Evolutionary conservation across 495 filamentous ascomycete species (phyloP).

Genomic region (Durotheca rogersii): DNA sequence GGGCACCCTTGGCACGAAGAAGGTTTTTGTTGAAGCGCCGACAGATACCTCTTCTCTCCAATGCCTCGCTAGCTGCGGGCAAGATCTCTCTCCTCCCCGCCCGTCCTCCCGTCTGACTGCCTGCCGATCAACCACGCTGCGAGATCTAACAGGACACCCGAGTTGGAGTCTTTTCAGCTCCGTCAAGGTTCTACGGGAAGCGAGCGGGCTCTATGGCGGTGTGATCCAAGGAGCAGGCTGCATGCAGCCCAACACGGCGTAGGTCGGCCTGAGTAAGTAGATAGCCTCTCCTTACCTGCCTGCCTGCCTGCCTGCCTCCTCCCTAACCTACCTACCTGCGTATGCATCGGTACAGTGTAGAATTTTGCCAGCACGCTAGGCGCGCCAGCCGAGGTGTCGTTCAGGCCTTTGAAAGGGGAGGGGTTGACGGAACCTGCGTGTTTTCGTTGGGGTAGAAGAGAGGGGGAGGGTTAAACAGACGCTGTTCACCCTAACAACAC

Average conservation of each 20-base stretch:
- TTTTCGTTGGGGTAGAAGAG: not conserved
- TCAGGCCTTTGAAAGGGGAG: not conserved
- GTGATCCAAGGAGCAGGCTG: not conserved
- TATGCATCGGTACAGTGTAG: not conserved
- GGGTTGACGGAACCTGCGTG: not conserved
- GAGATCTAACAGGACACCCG: not conserved
- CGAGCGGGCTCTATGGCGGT: not conserved
- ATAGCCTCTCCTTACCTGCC: too few species aligned
- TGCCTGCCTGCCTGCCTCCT: too few species aligned
- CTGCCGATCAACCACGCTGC: not conserved
- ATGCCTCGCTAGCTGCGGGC: too few species aligned
- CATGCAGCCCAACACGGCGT: not conserved
- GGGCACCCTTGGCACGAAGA: not conserved
- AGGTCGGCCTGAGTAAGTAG: too few species aligned
- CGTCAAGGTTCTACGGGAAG: not conserved
- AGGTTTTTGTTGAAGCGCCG: too few species aligned
- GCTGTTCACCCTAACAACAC: not conserved
- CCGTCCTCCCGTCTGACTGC: too few species aligned
- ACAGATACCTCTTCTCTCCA: too few species aligned
- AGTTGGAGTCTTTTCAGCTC: not conserved
- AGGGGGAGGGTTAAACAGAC: not conserved
- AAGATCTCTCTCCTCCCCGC: too few species aligned
- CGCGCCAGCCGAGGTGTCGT: not conserved
- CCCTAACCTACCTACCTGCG: too few species aligned
- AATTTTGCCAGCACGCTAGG: not conserved